Base-by-base conservation (phyloP, 176 grass and related monocot genomes). In the Lolium perenne region DNA sequence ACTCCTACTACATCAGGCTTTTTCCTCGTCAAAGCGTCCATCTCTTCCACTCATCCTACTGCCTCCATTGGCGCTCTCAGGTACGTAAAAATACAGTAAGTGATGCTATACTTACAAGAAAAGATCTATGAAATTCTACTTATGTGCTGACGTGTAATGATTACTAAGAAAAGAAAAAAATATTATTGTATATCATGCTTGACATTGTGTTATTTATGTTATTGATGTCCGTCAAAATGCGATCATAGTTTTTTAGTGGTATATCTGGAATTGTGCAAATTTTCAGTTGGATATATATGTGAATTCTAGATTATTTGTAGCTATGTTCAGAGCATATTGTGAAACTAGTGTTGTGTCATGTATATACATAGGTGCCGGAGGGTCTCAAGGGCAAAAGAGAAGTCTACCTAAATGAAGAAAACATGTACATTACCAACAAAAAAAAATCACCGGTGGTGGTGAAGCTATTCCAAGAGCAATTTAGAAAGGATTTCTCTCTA, bases 21-120 rank as follows among this genome's bases (percentile, higher is more conserved):
- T 83, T 95, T 14, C 93, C 90, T 11, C 10, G 18, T 9, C 49
- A 38, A 20, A 90, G 78, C 35, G 90, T 90, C 20, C 87, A 95
- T 53, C 79, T 90, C 18, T 95, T 90, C 57, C 87, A 95, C 70
- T 95, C 93, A 6, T 77, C 71, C 2, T 77, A 23, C 15, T 80
- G 78, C 11, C 73, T 95, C 47, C 54, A 71, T 0, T 92, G 93
- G 93, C 88, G 76, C 43, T 87, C 80, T 16, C 76, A 85, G 84
- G 92, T 91, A 88, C 0, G 15, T 41, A 20, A 3, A 69, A 69
- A 18, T 69, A 2, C 1, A 69, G 16, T 5, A 16, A 68, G 32
- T 68, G 16, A 68, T 38, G 64, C 6, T 68, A 38, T 14, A 38
- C 35, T 35, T 35, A 69, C 3, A 69, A 41, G 16, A 69, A 69